Evolutionary conservation across 2,329 filamentous ascomycete genomes (phyloP).

Genomic region (Endothia cerciana): DNA sequence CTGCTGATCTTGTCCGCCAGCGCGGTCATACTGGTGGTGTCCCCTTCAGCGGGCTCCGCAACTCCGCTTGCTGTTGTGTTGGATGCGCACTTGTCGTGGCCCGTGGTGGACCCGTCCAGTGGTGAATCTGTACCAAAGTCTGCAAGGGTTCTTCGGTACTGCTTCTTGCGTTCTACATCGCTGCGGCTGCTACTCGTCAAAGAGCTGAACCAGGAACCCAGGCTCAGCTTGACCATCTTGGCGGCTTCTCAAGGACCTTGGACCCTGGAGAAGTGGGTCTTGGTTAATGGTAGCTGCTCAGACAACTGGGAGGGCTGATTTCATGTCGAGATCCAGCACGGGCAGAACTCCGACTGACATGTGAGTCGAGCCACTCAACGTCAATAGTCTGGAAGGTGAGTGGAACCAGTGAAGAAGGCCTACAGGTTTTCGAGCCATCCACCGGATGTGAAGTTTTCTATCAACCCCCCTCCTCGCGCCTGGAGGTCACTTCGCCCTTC

Average conservation of each 20-base stretch:
- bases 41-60: not conserved
- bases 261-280: not conserved
- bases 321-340: too few species aligned
- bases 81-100: not conserved
- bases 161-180: conserved; percentile 39
- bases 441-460: too few species aligned
- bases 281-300: not conserved
- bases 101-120: conserved; percentile 31
- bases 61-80: not conserved
- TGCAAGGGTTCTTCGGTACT: conserved; percentile 41
- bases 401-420: too few species aligned
- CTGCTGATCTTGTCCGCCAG: conserved; percentile 52
- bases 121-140: conserved; percentile 34
- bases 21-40: conserved; percentile 45
- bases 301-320: too few species aligned
- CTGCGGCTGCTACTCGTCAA: conserved; percentile 24
- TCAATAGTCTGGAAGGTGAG: too few species aligned
- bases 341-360: too few species aligned
- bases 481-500: not conserved
- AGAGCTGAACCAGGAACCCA: conserved; percentile 41
- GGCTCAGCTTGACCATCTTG: conserved; percentile 41
- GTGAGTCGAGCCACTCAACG: too few species aligned
- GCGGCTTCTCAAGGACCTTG: not conserved
- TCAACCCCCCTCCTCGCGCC: too few species aligned
- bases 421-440: too few species aligned